Base-by-base conservation (phyloP, 495 filamentous ascomycete species). In the Astrothelium subdiscretum region DNA sequence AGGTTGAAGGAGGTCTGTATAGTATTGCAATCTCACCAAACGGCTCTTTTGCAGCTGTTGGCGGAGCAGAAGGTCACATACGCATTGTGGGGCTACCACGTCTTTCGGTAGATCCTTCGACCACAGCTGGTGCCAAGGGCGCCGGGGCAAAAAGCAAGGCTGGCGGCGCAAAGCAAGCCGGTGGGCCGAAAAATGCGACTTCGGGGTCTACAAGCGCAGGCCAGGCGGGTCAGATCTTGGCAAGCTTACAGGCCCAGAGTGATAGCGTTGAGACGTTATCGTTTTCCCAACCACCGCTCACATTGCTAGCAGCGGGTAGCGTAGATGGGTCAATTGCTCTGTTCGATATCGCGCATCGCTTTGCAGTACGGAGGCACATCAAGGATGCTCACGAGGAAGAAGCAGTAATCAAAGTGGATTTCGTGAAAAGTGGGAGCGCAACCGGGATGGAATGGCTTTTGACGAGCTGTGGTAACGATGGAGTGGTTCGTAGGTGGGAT, bases 261-360 rank as follows among this genome's bases (percentile, higher is more conserved):
- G 94, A 97, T 62, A 83, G 84, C 18, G 82, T 96, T 62, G 95
- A 97, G 75, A 89, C 89, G 0, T 78, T 99, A 0, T 83, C 86
- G 18, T 97, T 99, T 79, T 85, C 88, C 0, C 79, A 85, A 20
- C 82, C 85, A 8, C 86, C 86, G 0, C 74, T 90, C 20, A 87
- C 84, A 13, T 80, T 97, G 4, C 81, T 99, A 15, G 95, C 94
- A 1, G 86, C 91, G 0, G 92, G 91, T 0, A 89, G 86, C 61
- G 92, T 97, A 2, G 95, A 99, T 73, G 91, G 92, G 43, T 87
- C 81, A 42, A 92, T 99, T 67, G 88, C 84, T 20, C 79, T 99
- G 6, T 97, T 89, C 68, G 95, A 99, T 73, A 83, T 85, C 0
- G 82, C 88, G 35, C 85, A 90, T 58, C 81, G 86, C 4, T 97